Conservation (phyloP, 2,329 filamentous ascomycete species). For the Periconia sp. region DNA sequence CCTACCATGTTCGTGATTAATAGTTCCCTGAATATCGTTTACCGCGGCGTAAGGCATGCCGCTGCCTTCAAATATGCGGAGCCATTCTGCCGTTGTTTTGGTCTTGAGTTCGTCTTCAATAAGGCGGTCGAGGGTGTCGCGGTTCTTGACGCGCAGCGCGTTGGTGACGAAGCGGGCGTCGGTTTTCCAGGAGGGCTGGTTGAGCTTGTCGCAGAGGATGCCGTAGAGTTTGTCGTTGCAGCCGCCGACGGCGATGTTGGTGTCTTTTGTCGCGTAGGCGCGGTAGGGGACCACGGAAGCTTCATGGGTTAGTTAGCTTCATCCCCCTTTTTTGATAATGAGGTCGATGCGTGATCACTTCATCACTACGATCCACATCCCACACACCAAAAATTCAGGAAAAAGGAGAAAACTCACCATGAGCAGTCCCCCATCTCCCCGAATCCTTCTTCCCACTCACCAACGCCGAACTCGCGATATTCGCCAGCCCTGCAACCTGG, state of each 20-base stretch:
- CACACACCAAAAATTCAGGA: neutral
- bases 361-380: too few species aligned
- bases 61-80: slow-evolving; percentile 80
- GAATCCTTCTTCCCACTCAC: slow-evolving; percentile 84
- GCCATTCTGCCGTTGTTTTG: slow-evolving; percentile 85
- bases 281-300: slow-evolving; percentile 94
- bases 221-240: slow-evolving; percentile 65
- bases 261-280: slow-evolving; percentile 68
- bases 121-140: slow-evolving; percentile 72
- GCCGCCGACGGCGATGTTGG: slow-evolving; percentile 63
- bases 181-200: slow-evolving; percentile 59
- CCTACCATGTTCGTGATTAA: slow-evolving; percentile 80
- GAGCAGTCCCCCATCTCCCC: slow-evolving; percentile 92
- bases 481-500: slow-evolving; percentile 87
- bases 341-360: neutral
- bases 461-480: slow-evolving; percentile 87
- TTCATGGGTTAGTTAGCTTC: neutral
- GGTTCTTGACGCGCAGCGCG: slow-evolving; percentile 63
- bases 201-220: slow-evolving; percentile 59
- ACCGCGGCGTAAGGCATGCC: slow-evolving; percentile 93
- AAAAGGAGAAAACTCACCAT: slow-evolving; percentile 60
- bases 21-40: slow-evolving; percentile 83
- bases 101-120: slow-evolving; percentile 74
- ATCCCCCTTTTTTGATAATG: neutral
- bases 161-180: slow-evolving; percentile 62